A percentile compares a stretch with the other conserved stretches of the same genome.
These are phyloP conservation scores for Trichoderma lentiforme DNA, from an alignment of 2,329 filamentous ascomycete species.

Conservation along the genomic window DNA sequence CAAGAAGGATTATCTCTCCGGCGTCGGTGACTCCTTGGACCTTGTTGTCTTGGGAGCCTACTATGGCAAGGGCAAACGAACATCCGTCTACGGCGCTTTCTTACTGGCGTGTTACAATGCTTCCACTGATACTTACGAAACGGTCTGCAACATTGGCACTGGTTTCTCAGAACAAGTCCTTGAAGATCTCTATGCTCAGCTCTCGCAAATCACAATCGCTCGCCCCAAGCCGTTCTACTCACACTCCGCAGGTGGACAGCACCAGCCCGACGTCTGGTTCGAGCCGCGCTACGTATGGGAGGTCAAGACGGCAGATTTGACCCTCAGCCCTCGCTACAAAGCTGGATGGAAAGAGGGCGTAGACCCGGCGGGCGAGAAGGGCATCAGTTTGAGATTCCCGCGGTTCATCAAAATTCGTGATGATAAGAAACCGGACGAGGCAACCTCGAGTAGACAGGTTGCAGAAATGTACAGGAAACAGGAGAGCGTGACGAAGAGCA, in stretches of 20 bases:
- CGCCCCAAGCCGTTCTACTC: constrained; percentile 91
- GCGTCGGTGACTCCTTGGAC: constrained; percentile 92
- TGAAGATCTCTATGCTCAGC: constrained; percentile 75
- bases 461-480: constrained; percentile 97
- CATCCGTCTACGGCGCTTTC: constrained; percentile 93
- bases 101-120: constrained; percentile 91
- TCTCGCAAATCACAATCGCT: constrained; percentile 78
- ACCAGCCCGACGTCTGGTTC: constrained; percentile 98
- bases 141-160: constrained; percentile 96
- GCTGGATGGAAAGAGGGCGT: constrained; percentile 81
- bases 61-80: constrained; percentile 90
- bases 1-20: constrained; percentile 96
- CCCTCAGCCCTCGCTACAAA: constrained; percentile 86
- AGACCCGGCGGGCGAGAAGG: constrained; percentile 67
- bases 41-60: constrained; percentile 95
- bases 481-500: constrained; percentile 82
- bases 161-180: constrained; percentile 94
- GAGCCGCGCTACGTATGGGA: constrained; percentile 95
- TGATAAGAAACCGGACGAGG: constrained; percentile 93
- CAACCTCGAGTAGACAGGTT: constrained; percentile 78
- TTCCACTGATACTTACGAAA: constrained; percentile 78
- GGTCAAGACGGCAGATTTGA: constrained; percentile 93
- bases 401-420: constrained; percentile 88
- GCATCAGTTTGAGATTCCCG: constrained; percentile 87
- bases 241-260: constrained; percentile 78